Evolutionary conservation across 2,329 filamentous ascomycete species (phyloP), one percentile per base, ranked within the genome.

Genomic region (Exophiala bonariae): DNA sequence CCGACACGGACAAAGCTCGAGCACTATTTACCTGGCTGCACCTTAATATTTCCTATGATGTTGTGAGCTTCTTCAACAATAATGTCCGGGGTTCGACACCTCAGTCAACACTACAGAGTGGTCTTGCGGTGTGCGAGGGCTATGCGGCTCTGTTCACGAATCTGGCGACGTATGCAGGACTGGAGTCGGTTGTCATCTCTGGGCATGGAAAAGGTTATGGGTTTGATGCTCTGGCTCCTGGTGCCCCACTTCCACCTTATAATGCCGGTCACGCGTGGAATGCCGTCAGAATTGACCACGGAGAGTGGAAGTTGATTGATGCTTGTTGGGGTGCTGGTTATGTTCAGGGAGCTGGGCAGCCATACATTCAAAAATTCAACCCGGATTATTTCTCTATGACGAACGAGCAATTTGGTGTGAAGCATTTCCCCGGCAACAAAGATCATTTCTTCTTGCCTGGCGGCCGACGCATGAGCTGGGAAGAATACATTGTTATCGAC

Each of bases 21-120:
- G 89, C 83, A 2, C 88, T 99, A 50, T 97, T 97, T 64, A 89
- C 87, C 1, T 99, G 93, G 93, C 82, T 91, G 32, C 92, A 97
- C 68, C 85, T 97, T 67, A 97, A 97, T 60, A 84, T 99, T 48
- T 78, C 77, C 37, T 99, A 97, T 65, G 89, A 97, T 63, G 82
- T 83, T 0, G 77, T 81, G 19, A 79, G 84, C 18, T 95, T 96
- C 71, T 95, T 95, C 62, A 80, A 77, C 47, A 80, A 83, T 28
- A 82, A 74, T 37, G 73, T 95, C 23, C 77, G 82, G 53, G 74
- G 79, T 6, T 83, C 82, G 33, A 85, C 82, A 0, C 85, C 89
- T 0, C 80, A 83, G 26, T 81, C 85, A 23, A 92, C 87, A 1
- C 80, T 97, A 9, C 77, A 82, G 22, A 79, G 79, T 13, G 93